phyloP scores from a whole-genome alignment of 306 rosid species.

The Malus sieversii region DNA sequence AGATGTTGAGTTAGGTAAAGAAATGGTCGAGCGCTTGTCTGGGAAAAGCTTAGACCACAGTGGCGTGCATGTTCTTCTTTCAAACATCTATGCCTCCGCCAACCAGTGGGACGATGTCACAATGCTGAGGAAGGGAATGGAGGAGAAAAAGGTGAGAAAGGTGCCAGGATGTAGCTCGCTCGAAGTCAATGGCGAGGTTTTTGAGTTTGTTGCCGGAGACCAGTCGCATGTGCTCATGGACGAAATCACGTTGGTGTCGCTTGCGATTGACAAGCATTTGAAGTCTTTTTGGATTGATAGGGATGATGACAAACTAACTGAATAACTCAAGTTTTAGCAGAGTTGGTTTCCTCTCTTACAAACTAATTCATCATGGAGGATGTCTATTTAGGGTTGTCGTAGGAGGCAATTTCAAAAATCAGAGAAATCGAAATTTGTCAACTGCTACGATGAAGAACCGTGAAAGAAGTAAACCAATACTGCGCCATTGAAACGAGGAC shows the following conservation, averaged over 20 bases:
- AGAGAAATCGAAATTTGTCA: no score
- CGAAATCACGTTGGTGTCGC: constrained; percentile 16
- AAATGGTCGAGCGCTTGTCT: constrained; percentile 22
- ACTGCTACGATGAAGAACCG: no score
- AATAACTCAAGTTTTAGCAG: neutral
- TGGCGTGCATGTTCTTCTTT: constrained; percentile 35
- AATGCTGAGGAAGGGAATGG: constrained; percentile 32
- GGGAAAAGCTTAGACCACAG: constrained; percentile 34
- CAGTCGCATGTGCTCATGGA: constrained; percentile 16
- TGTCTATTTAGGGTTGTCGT: no score
- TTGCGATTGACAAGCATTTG: constrained; percentile 26
- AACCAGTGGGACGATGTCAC: constrained; percentile 37
- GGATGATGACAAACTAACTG: constrained; percentile 1
- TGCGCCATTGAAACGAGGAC: no score
- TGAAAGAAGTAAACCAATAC: no score
- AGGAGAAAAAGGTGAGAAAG: constrained; percentile 26
- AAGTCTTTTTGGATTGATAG: constrained; percentile 18
- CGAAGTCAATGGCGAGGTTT: constrained; percentile 29
- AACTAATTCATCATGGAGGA: no score
- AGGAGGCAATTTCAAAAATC: no score
- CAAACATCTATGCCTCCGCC: constrained; percentile 38
- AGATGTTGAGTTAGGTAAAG: constrained; percentile 30
- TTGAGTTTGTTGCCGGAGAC: constrained; percentile 36
- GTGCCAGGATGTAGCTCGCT: constrained; percentile 39
- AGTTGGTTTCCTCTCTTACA: neutral